Percentiles rank a stretch among this genome's conserved stretches.
Evolutionary conservation across 2,329 filamentous ascomycete genomes (phyloP).

Genomic region (Leptosphaerulina australis): DNA sequence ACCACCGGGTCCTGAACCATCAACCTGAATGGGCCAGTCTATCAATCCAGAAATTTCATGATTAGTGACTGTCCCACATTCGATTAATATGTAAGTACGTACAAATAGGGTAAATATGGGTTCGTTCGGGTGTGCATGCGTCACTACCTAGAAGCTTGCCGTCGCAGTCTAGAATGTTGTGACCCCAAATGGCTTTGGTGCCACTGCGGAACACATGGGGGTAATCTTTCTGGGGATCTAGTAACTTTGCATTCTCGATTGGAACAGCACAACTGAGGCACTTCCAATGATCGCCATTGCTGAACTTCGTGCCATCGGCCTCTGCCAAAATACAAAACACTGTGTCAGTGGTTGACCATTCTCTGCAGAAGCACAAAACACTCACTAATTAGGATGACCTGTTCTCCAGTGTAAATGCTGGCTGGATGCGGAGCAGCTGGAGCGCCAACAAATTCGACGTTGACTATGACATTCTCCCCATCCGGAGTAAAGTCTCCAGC

Average conservation of each 20-base stretch:
- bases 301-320: constrained; percentile 50
- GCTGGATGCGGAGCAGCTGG: constrained; percentile 46
- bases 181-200: constrained; percentile 43
- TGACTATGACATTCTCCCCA: constrained; percentile 52
- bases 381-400: constrained; percentile 51
- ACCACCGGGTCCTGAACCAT: constrained; percentile 47
- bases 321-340: too few relatives aligned
- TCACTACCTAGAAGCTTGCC: constrained; percentile 42
- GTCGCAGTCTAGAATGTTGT: constrained; percentile 48
- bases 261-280: constrained; percentile 56
- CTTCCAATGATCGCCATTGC: constrained; percentile 56
- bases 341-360: too few relatives aligned
- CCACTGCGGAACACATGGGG: constrained; percentile 53
- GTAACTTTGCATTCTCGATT: constrained; percentile 35
- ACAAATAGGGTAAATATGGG: constrained; percentile 52
- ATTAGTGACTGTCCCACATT: too few relatives aligned
- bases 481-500: constrained; percentile 51
- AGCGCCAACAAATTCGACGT: constrained; percentile 52
- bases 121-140: constrained; percentile 47
- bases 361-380: too few relatives aligned
- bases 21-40: too few relatives aligned
- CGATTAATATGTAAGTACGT: too few relatives aligned
- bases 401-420: constrained; percentile 52
- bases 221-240: constrained; percentile 44
- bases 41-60: too few relatives aligned